phyloP scores from a whole-genome alignment of 2,329 filamentous ascomycete genomes.

The Microdochium trichocladiopsis region DNA sequence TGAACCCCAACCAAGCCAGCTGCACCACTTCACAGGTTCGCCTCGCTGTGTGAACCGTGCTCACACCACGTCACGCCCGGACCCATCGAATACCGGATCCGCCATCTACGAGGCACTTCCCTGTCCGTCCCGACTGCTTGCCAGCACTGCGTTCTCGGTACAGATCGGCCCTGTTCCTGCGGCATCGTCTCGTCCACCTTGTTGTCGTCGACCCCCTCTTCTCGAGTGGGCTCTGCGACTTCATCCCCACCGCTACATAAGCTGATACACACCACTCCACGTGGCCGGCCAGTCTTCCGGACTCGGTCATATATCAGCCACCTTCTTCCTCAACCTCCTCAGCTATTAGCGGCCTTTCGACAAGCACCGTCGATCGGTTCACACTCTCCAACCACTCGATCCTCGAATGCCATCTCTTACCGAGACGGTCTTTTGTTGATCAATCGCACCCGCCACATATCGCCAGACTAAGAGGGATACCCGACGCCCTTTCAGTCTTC shows the following conservation, averaged over 20 bases:
- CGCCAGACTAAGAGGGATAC: background rate
- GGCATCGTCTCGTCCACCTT: background rate
- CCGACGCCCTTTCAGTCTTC: background rate
- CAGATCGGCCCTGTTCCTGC: background rate
- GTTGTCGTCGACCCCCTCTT: background rate
- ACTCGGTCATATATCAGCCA: background rate
- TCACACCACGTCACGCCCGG: background rate
- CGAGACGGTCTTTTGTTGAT: background rate
- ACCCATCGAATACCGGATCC: background rate
- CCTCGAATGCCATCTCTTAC: background rate
- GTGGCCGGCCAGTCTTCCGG: constrained; percentile 1
- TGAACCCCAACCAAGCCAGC: background rate
- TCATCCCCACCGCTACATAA: background rate
- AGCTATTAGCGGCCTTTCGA: background rate
- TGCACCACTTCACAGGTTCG: background rate
- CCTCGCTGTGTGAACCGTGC: background rate
- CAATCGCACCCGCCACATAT: background rate
- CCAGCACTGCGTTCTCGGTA: background rate
- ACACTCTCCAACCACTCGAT: background rate
- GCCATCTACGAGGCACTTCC: background rate
- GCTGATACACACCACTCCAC: background rate
- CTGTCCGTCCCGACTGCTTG: background rate
- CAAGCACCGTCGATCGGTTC: background rate
- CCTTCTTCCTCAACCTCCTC: background rate
- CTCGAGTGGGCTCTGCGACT: background rate